Base-by-base conservation (phyloP, 148 eudicot species). In the Rhododendron ovatum region DNA sequence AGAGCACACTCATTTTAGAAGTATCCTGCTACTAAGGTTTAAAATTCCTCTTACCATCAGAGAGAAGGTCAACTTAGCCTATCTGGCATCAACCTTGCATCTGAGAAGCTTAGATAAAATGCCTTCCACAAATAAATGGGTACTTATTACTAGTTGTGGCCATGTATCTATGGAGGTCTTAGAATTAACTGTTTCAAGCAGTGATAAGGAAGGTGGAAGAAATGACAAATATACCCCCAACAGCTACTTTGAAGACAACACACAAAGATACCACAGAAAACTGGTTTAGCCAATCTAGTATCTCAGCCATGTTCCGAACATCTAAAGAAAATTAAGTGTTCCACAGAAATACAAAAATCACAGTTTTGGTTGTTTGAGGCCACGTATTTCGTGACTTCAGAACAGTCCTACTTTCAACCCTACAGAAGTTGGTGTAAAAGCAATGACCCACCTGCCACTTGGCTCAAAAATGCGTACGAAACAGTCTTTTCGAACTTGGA, bases 381-480 rank as follows among this genome's bases (percentile, higher is more conserved):
- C 78, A 83, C 22, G 24, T 28, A 43, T n/a, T 74, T 79, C 10
- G 43, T 43, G 71, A 26, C 61, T 43, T 45, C 43, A 48, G 41
- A 83, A 83, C 41, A 22, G 78, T 17, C 51, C 9, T 33, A 50
- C 67, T 50, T 51, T 81, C 48, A n/a, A 78, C 24, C 63, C 53
- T n/a, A 83, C n/a, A 61, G 18, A 48, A 24, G 65, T 28, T 67
- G 63, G 12, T n/a, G 37, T 37, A 47, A 73, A 51, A 47, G 59
- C 28, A 6, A 86, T 7, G 57, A 89, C 93, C 76, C 82, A 98
- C 99, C 99, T 93, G 99, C 88, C 81, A 98, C 99, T 91, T 98
- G 99, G 89, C 95, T 94, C 90, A 98, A 89, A 74, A 95, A 89
- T 81, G 96, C 98, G 88, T 91, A 93, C 7, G 96, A 96, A 87